phyloP scores from a whole-genome alignment of 495 filamentous ascomycete genomes.

The Penicillium angulare region DNA sequence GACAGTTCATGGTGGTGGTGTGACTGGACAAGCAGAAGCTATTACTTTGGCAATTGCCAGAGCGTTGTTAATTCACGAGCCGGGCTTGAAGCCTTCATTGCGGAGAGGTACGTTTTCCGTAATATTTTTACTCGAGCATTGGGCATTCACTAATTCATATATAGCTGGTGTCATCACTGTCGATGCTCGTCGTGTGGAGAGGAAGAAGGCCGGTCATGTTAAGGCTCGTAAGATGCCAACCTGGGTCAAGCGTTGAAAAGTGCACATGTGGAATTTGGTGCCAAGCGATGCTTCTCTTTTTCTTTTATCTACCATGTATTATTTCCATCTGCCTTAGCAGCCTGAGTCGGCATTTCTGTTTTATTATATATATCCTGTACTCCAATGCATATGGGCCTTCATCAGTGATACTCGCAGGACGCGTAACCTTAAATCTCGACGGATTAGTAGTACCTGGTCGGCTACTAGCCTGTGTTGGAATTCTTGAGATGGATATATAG shows the following conservation, averaged over 20 bases:
- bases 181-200: slow-evolving; percentile 88
- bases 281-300: slow-evolving; percentile 17
- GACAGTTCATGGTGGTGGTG: slow-evolving; percentile 76
- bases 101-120: slow-evolving; percentile 70
- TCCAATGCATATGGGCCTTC: slow-evolving; percentile 33
- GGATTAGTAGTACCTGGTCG: too few relatives aligned
- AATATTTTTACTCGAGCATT: slow-evolving; percentile 19
- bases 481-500: too few relatives aligned
- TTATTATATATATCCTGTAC: slow-evolving; percentile 39
- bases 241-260: slow-evolving; percentile 79
- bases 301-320: slow-evolving; percentile 29
- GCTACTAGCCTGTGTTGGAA: background rate
- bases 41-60: slow-evolving; percentile 89
- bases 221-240: slow-evolving; percentile 98
- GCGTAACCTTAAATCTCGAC: too few relatives aligned
- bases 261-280: slow-evolving; percentile 6
- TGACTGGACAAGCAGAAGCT: slow-evolving; percentile 93
- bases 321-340: slow-evolving; percentile 25
- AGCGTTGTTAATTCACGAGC: slow-evolving; percentile 86
- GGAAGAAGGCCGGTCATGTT: slow-evolving; percentile 94
- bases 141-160: slow-evolving; percentile 9
- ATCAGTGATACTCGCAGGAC: background rate
- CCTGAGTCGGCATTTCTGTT: slow-evolving; percentile 22
- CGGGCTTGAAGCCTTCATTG: slow-evolving; percentile 80
- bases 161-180: slow-evolving; percentile 89